phyloP scores from a whole-genome alignment of 176 grass and related monocot genomes.

The Coix lacrymajobi region DNA sequence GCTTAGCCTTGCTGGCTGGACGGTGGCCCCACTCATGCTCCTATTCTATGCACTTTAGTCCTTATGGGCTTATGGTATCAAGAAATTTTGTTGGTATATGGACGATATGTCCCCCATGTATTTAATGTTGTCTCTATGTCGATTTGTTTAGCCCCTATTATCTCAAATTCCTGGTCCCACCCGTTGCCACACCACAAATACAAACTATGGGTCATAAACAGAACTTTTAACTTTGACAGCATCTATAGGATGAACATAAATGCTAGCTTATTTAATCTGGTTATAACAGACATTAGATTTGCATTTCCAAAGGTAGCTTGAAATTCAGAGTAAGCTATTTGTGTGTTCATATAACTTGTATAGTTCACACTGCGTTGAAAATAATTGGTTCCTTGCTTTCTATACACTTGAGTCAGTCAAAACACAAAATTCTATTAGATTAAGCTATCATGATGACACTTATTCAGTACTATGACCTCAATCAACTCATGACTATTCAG shows the following conservation, averaged over 20 bases:
- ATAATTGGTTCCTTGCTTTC: background rate
- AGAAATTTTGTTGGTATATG: background rate
- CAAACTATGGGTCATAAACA: background rate
- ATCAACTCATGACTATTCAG: background rate
- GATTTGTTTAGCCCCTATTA: background rate
- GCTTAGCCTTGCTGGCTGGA: background rate
- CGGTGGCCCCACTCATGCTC: background rate
- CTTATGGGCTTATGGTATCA: background rate
- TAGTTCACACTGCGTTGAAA: background rate
- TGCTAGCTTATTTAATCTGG: background rate
- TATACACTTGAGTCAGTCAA: conserved; percentile 2
- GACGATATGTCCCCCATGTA: background rate
- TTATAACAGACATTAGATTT: background rate
- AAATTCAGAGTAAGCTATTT: background rate
- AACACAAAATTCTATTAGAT: background rate
- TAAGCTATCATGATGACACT: background rate
- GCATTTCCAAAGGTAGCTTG: background rate
- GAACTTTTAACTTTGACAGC: background rate
- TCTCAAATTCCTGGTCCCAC: background rate
- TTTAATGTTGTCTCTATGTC: background rate
- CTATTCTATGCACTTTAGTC: background rate
- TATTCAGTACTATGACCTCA: background rate
- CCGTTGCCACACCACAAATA: background rate
- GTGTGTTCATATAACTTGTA: background rate
- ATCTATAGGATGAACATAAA: background rate